These are phyloP conservation scores for Ceratobasidium sp. DNA, from an alignment of 1,284 basidiomycete genomes.

Conservation along the genomic window DNA sequence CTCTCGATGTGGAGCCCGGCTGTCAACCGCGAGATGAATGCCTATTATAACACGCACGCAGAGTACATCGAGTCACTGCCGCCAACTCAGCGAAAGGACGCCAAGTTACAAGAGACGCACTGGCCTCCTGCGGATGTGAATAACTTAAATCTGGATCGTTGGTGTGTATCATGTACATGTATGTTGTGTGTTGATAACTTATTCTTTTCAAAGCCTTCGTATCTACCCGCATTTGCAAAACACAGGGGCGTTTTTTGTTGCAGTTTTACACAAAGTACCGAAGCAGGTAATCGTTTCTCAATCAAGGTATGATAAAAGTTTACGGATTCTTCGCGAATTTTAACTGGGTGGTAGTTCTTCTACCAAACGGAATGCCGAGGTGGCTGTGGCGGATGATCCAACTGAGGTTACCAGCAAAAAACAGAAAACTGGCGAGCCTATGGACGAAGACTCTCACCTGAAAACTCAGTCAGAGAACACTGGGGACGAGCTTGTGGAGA, in stretches of 20 bases:
- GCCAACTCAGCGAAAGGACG: conserved; percentile 56
- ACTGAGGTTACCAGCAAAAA: conserved; percentile 41
- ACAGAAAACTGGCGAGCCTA: conserved; percentile 49
- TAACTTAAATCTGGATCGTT: conserved; percentile 67
- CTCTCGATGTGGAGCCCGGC: conserved; percentile 75
- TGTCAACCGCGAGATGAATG: conserved; percentile 45
- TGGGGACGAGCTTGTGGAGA: conserved; percentile 50
- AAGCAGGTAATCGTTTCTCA: not conserved
- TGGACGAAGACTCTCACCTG: conserved; percentile 47
- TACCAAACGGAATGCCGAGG: conserved; percentile 52
- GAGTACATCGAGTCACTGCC: conserved; percentile 60
- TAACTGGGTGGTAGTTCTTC: not conserved
- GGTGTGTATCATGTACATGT: conserved; percentile 53
- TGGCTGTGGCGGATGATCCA: conserved; percentile 53
- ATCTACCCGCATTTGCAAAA: conserved; percentile 96
- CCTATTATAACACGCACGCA: conserved; percentile 59
- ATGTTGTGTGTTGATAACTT: conserved; percentile 3
- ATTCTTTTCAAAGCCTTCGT: conserved; percentile 64
- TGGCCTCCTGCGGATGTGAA: conserved; percentile 79
- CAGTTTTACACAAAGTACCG: conserved; percentile 71
- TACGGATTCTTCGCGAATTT: not conserved
- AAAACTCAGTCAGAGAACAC: conserved; percentile 49
- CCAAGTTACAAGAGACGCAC: conserved; percentile 70
- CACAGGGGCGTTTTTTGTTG: conserved; percentile 97
- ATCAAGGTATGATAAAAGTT: not conserved